Base-by-base conservation (phyloP, 148 eudicot species). In the Nepenthes mirabilis region DNA sequence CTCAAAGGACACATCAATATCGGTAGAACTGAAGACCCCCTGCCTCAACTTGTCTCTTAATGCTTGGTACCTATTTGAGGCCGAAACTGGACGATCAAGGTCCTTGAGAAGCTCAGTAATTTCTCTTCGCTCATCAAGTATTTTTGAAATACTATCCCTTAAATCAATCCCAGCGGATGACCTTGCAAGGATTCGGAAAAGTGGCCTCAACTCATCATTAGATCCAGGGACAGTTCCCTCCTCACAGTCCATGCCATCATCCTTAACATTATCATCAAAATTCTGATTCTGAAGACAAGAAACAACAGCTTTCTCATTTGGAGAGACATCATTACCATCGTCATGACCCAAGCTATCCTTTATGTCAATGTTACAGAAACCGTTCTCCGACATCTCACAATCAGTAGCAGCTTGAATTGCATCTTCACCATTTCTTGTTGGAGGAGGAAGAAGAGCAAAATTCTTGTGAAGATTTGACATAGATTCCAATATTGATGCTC, bases 401-500 rank as follows among this genome's bases (percentile, higher is more conserved):
- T 69, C 77, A 6, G 67, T 60, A 5, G 70, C 53, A 68, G 76
- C 80, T 68, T 79, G 76, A 65, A 71, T 73, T 37, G 67, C 66
- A 68, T 73, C 83, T 54, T 79, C 84, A 33, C 75, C 84, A 67
- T 86, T 76, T 52, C 56, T 74, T 63, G 83, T 67, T 34, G 79
- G 70, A 61, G 94, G 86, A 65, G 94, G 88, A 59, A 88, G 68
- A 74, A 64, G 68, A 45, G 87, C 68, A 62, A 79, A 71, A 53
- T 82, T 80, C 70, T 90, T 80, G 54, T 63, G 67, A 47, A 77
- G 65, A 68, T 69, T 82, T 14, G 98, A 70, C 64, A 86, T 48
- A 13, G 95, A 82, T 48, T 83, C 82, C 68, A 88, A 62, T 62
- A 83, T 80, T 45, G 97, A 84, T 56, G 97, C 96, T 62, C 85